Evolutionary conservation across 345 rosid genomes (phyloP), one percentile per base, ranked within the genome.

Genomic region (Citrus unshiu): DNA sequence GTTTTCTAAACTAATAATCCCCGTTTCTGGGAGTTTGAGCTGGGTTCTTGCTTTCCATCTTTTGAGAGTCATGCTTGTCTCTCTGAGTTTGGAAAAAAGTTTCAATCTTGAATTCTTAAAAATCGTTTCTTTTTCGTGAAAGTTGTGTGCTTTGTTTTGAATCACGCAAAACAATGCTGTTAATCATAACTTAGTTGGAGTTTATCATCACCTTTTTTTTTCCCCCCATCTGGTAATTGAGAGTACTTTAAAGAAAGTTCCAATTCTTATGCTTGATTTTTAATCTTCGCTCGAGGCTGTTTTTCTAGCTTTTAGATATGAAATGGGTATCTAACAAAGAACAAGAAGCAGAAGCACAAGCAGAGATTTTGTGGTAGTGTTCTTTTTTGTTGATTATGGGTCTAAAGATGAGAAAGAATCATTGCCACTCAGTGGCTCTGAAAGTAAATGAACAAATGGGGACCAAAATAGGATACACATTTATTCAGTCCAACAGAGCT

Each of bases 41-140:
- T 84, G 76, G 74, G 86, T 90, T 88, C 65, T 84, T 83, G 78
- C 70, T 86, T 90, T 89, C 65, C 91, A 83, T 84, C 97, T 93
- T 92, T 92, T 88, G 87, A 92, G 97, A 90, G 69, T 85, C 93
- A 89, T 90, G 93, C 93, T 80, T 84, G 79, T 80, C 84, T 85
- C 77, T 77, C 35, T 63, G 68, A 82, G 80, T 13, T 59, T 46
- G 51, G 18, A 78, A 79, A 78, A 85, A 77, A 79, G 76, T 57
- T 49, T 32, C 30, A 22, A 80, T 61, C 78, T 79, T 63, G 64
- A 73, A 68, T 79, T 74, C 69, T 62, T 71, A 63, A 63, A 72
- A 73, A 80, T 83, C 83, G 65, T 19, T 2, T 73, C 73, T 76
- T 72, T 77, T 37, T 65, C 70, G 72, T 63, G 78, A 19, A 56